Percentiles rank a stretch among this genome's conserved stretches.
These are phyloP conservation scores for Peziza echinospora DNA, from an alignment of 495 filamentous ascomycete genomes.

Conservation along the genomic window DNA sequence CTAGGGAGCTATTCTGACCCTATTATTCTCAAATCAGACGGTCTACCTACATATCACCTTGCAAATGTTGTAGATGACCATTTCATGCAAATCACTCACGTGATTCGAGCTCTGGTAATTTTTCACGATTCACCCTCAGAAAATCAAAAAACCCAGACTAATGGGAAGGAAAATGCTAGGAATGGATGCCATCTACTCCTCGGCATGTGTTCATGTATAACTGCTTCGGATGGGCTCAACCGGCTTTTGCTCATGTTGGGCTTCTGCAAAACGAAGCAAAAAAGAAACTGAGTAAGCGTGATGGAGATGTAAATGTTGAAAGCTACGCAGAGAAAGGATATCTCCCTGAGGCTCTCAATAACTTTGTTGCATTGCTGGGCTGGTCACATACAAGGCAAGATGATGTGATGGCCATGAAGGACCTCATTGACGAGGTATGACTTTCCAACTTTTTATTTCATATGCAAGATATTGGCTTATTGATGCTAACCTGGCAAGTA, in stretches of 20 bases:
- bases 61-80: constrained; percentile 95
- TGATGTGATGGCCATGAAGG: constrained; percentile 48
- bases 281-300: constrained; percentile 81
- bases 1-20: constrained; percentile 42
- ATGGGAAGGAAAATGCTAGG: too few relatives aligned
- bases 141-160: constrained; percentile 21
- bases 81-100: constrained; percentile 83
- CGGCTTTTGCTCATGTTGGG: constrained; percentile 70
- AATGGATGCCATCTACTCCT: constrained; percentile 90
- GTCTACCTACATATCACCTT: constrained; percentile 84
- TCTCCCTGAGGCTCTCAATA: constrained; percentile 52
- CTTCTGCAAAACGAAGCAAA: constrained; percentile 51
- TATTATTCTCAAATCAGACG: constrained; percentile 74
- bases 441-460: neutral
- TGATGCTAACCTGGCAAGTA: constrained; percentile 18
- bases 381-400: constrained; percentile 46
- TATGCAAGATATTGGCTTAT: neutral
- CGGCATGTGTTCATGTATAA: constrained; percentile 71
- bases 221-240: constrained; percentile 73
- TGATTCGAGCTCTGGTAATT: constrained; percentile 42
- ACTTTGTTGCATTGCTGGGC: constrained; percentile 67
- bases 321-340: constrained; percentile 46
- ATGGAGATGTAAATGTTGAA: constrained; percentile 44
- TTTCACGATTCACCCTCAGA: neutral
- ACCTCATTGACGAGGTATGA: constrained; percentile 45